Base-by-base conservation (phyloP, 1,284 basidiomycete genomes). In the Coniferiporia weirii region DNA sequence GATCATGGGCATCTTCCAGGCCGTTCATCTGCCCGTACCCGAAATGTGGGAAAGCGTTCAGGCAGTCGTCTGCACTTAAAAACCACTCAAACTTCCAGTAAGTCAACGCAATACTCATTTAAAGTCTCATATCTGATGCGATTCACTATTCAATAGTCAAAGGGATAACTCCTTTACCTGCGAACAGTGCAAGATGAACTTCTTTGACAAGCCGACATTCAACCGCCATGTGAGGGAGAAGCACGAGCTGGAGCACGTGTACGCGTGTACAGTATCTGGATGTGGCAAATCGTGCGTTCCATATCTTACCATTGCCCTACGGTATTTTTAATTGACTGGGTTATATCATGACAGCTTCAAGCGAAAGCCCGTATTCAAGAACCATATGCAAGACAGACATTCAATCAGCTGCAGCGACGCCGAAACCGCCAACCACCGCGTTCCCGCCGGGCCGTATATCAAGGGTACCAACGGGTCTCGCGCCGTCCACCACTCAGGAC, bases 71-170 rank as follows among this genome's bases (percentile, higher is more conserved):
- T 10, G 60, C 60, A 7, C 47, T 61, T 9, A 61, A 58, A 35
- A 61, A 58, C 57, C 60, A 61, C 36, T 54, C 52, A 13, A 61
- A 61, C 46, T 57, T 54, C 44, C 60, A 61, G 60, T 61, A 45
- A 49, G 60, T 54, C 20, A 12, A 15, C 2, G 19, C 17, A 17
- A 17, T 35, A 19, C 10, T 19, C n/a, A 38, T 45, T 9, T 12
- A 19, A n/a, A 15, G 9, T 19, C 54, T 27, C 13, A 15, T 22
- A n/a, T 20, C 22, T n/a, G 1, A 19, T 27, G 32, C 6, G 19
- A 19, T n/a, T 12, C 7, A n/a, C 20, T 22, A 38, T 40, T 51
- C 1, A 27, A 19, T 34, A 61, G 56, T 47, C 20, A 40, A 12
- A 20, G 54, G 20, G 56, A 58, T 34, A 54, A 48, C 4, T 17